A percentile compares a stretch with the other conserved stretches of the same genome.
These are phyloP conservation scores for Candida loeiensis DNA, from an alignment of 805 yeast genomes.

Conservation along the genomic window DNA sequence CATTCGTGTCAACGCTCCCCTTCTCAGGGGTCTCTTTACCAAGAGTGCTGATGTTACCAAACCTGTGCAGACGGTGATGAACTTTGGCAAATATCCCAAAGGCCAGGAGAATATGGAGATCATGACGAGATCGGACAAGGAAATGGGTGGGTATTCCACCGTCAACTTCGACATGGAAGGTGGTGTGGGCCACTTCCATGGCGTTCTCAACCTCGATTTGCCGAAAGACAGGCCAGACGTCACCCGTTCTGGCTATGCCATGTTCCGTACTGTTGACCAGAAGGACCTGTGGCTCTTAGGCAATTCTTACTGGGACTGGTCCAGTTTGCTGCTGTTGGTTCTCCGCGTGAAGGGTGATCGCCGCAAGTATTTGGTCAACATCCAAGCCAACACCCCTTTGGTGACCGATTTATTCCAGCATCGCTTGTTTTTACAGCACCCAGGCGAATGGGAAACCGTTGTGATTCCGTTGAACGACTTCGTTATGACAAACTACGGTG, in stretches of 20 bases:
- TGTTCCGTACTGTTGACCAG: slow-evolving; percentile 76
- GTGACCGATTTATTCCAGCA: slow-evolving; percentile 81
- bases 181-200: slow-evolving; percentile 43
- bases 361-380: slow-evolving; percentile 71
- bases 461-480: slow-evolving; percentile 74
- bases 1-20: slow-evolving; percentile 35
- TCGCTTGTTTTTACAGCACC: slow-evolving; percentile 64
- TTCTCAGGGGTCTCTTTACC: slow-evolving; percentile 31
- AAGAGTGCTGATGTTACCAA: slow-evolving; percentile 27
- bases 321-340: slow-evolving; percentile 56
- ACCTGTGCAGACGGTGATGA: slow-evolving; percentile 45
- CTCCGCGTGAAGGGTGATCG: slow-evolving; percentile 70
- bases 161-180: slow-evolving; percentile 46
- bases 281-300: slow-evolving; percentile 49
- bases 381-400: slow-evolving; percentile 77
- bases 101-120: slow-evolving; percentile 43
- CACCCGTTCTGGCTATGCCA: slow-evolving; percentile 69
- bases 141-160: slow-evolving; percentile 75
- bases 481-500: slow-evolving; percentile 82
- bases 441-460: slow-evolving; percentile 82
- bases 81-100: slow-evolving; percentile 47
- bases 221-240: slow-evolving; percentile 63
- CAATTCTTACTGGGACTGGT: slow-evolving; percentile 64
- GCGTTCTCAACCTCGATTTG: slow-evolving; percentile 64
- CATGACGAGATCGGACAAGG: slow-evolving; percentile 66